A percentile compares a stretch with the other conserved stretches of the same genome.
Evolutionary conservation across 306 rosid genomes (phyloP).

Genomic region (Casuarina glauca): DNA sequence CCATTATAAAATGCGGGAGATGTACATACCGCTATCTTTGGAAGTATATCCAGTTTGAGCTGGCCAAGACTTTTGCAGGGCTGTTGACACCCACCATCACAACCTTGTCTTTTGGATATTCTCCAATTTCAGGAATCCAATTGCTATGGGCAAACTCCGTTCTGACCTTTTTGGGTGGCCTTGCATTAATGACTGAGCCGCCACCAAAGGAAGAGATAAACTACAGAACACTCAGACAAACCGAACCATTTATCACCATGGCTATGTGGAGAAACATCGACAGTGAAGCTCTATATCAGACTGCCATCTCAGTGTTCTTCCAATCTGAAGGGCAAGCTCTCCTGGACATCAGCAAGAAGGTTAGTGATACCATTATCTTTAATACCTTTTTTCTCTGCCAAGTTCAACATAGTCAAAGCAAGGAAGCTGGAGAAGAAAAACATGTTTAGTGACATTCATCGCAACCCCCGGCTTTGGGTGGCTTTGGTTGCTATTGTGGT

Average conservation of each 20-base stretch:
- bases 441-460: constrained; percentile 2
- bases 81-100: constrained; percentile 13
- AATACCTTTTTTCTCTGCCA: constrained; percentile 29
- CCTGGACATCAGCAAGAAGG: constrained; percentile 1
- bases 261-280: constrained; percentile 30
- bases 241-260: constrained; percentile 21
- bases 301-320: not conserved
- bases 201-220: not conserved
- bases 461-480: constrained; percentile 17
- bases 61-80: constrained; percentile 20
- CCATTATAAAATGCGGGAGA: constrained; percentile 12
- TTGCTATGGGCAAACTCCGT: constrained; percentile 24
- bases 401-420: constrained; percentile 19
- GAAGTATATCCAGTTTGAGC: constrained; percentile 31
- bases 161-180: constrained; percentile 7
- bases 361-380: constrained; percentile 15
- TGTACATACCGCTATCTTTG: constrained; percentile 22
- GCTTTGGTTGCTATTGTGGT: not conserved
- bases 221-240: not conserved
- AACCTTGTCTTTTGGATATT: not conserved
- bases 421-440: constrained; percentile 20
- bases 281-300: constrained; percentile 22
- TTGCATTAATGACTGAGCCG: constrained; percentile 22
- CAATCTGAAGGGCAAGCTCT: constrained; percentile 20
- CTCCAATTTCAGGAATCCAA: constrained; percentile 7